Evolutionary conservation across 805 yeast genomes (phyloP).

Genomic region (Myxozyma lipomycoides): DNA sequence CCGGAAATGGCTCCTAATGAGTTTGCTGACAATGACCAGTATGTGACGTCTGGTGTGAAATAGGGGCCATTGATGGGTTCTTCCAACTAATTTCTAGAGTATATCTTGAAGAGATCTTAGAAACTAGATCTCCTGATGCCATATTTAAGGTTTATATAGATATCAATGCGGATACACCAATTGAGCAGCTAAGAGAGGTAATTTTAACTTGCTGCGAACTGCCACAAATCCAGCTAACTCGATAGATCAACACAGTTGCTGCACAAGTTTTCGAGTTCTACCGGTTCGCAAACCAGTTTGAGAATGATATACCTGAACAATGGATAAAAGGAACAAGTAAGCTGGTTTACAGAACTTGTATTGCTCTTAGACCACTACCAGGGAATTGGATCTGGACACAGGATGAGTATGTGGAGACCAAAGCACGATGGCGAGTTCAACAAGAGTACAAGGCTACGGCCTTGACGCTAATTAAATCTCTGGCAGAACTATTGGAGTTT

Average conservation of each 20-base stretch:
- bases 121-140: background rate
- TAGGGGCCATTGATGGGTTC: too few relatives aligned
- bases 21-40: too few relatives aligned
- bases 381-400: constrained; percentile 17
- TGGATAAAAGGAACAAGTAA: constrained; percentile 1
- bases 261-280: background rate
- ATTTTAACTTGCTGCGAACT: too few relatives aligned
- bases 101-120: background rate
- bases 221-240: too few relatives aligned
- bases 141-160: background rate
- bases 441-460: constrained; percentile 7
- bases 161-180: background rate
- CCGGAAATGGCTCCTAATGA: too few relatives aligned
- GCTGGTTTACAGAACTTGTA: constrained; percentile 3
- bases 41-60: too few relatives aligned
- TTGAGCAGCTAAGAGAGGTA: constrained; percentile 2
- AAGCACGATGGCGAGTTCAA: constrained; percentile 17
- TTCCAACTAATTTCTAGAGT: too few relatives aligned
- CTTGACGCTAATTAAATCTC: constrained; percentile 3
- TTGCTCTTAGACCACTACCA: constrained; percentile 8
- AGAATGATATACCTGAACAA: background rate
- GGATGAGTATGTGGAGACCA: constrained; percentile 11
- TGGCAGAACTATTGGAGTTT: constrained; percentile 2
- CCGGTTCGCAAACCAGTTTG: background rate
- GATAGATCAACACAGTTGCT: background rate